Conservation (phyloP, 2,329 filamentous ascomycete species). For the Xylariaceae sp. region DNA sequence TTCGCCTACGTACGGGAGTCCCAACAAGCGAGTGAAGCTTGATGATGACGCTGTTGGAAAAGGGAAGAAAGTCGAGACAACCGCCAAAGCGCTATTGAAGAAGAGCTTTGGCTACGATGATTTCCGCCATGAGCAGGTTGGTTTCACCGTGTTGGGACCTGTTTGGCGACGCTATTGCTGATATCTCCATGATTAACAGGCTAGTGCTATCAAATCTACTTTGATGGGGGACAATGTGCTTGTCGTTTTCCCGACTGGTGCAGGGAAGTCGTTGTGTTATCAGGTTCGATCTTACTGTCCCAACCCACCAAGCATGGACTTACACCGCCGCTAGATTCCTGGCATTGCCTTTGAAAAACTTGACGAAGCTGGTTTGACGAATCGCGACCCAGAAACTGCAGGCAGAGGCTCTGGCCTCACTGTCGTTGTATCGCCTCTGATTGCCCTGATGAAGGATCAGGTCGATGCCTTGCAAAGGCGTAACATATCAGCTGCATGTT, state of each 20-base stretch:
- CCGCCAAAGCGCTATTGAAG: conserved; percentile 30
- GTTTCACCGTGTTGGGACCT: not conserved
- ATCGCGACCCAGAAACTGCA: conserved; percentile 1
- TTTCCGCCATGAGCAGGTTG: conserved; percentile 44
- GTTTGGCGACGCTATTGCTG: not conserved
- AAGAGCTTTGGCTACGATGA: conserved; percentile 38
- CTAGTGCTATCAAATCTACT: conserved; percentile 38
- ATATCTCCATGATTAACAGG: conserved; percentile 12
- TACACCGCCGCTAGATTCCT: conserved; percentile 37
- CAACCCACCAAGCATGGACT: not conserved
- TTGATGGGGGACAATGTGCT: conserved; percentile 41
- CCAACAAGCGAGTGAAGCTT: conserved; percentile 12
- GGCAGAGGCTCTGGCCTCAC: conserved; percentile 45
- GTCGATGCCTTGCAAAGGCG: conserved; percentile 51
- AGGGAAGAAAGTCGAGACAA: conserved; percentile 1
- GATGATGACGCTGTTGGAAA: not conserved
- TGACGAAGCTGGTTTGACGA: conserved; percentile 29
- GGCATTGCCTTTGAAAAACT: conserved; percentile 45
- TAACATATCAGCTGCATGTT: conserved; percentile 50
- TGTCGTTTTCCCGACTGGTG: conserved; percentile 47
- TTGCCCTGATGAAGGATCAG: conserved; percentile 61
- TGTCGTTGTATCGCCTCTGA: conserved; percentile 54
- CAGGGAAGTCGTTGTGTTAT: conserved; percentile 50
- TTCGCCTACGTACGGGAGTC: not conserved
- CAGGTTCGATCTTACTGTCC: conserved; percentile 32